A percentile compares a stretch with the other conserved stretches of the same genome.
phyloP scores from a whole-genome alignment of 2,329 filamentous ascomycete genomes.

The Proliferodiscus dingleyae region DNA sequence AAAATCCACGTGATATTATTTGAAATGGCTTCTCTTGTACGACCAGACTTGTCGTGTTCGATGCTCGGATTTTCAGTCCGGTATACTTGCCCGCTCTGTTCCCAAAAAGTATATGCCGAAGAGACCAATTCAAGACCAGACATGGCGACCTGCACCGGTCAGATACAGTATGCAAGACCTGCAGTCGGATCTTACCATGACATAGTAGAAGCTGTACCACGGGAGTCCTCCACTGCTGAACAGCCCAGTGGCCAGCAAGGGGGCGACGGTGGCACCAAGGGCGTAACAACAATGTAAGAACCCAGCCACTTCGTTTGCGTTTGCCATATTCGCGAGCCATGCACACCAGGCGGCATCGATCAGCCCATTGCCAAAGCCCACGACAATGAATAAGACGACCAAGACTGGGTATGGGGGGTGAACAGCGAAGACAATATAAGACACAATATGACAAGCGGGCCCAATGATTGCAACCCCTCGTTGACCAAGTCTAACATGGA shows the following conservation, averaged over 20 bases:
- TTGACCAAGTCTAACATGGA: slow-evolving; percentile 57
- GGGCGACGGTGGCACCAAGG: slow-evolving; percentile 63
- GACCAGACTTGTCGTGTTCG: slow-evolving; percentile 14
- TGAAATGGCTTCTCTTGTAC: slow-evolving; percentile 32
- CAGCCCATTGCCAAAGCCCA: slow-evolving; percentile 68
- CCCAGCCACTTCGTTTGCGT: slow-evolving; percentile 67
- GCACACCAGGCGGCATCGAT: slow-evolving; percentile 57
- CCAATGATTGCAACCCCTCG: slow-evolving; percentile 65
- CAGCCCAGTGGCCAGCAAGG: slow-evolving; percentile 68
- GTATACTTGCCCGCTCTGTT: slow-evolving; percentile 52
- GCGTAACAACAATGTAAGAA: slow-evolving; percentile 70
- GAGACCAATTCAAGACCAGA: slow-evolving; percentile 51
- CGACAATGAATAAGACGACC: slow-evolving; percentile 58
- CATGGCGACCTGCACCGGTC: slow-evolving; percentile 41
- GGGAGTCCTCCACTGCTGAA: slow-evolving; percentile 54
- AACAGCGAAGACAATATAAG: slow-evolving; percentile 59
- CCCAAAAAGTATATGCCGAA: slow-evolving; percentile 57
- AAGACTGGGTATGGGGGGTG: slow-evolving; percentile 68
- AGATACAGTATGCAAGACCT: background rate
- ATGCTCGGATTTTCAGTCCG: slow-evolving; percentile 48
- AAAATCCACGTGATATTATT: slow-evolving; percentile 65
- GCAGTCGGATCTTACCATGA: slow-evolving; percentile 55
- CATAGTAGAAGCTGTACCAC: slow-evolving; percentile 76
- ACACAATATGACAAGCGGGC: slow-evolving; percentile 56
- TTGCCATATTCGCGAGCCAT: slow-evolving; percentile 60